Percentiles rank a stretch among this genome's conserved stretches.
Evolutionary conservation across 2,329 filamentous ascomycete species (phyloP).

Genomic region (Metarhizium sp.): DNA sequence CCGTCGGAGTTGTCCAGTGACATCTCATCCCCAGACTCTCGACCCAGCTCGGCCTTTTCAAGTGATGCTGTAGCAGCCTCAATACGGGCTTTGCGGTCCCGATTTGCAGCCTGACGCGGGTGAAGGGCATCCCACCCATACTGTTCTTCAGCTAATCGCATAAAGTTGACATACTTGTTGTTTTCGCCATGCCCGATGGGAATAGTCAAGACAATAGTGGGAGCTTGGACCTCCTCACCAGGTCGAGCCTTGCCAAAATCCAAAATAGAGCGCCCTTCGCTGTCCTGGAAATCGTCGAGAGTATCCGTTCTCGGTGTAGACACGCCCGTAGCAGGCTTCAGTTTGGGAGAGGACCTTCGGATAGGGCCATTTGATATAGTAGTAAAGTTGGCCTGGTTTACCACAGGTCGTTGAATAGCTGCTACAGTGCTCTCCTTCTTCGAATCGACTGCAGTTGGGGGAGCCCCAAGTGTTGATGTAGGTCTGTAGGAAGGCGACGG

Average conservation of each 20-base stretch:
- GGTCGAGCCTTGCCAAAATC: slow-evolving; percentile 52
- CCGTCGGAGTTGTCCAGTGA: slow-evolving; percentile 65
- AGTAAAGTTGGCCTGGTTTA: slow-evolving; percentile 30
- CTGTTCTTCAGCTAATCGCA: slow-evolving; percentile 82
- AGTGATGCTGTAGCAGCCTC: slow-evolving; percentile 80
- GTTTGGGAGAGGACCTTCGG: slow-evolving; percentile 38
- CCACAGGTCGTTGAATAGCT: slow-evolving; percentile 19
- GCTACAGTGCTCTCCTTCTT: slow-evolving; percentile 25
- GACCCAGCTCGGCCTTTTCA: slow-evolving; percentile 62
- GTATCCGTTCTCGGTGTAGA: slow-evolving; percentile 40
- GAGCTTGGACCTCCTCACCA: slow-evolving; percentile 51
- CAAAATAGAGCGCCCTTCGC: slow-evolving; percentile 45
- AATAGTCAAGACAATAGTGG: slow-evolving; percentile 77
- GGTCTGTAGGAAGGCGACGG: slow-evolving; percentile 31
- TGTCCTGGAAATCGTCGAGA: slow-evolving; percentile 36
- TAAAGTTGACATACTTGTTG: slow-evolving; percentile 93
- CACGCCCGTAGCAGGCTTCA: slow-evolving; percentile 31
- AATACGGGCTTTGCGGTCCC: slow-evolving; percentile 78
- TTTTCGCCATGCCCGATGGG: slow-evolving; percentile 64
- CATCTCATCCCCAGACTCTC: slow-evolving; percentile 73
- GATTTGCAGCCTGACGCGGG: slow-evolving; percentile 79
- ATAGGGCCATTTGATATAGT: slow-evolving; percentile 30
- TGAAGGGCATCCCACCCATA: slow-evolving; percentile 94
- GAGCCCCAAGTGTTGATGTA: slow-evolving; percentile 24
- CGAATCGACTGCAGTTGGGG: slow-evolving; percentile 22